Base-by-base conservation (phyloP, 106 monocot genomes). In the Hemerocallis citrina region DNA sequence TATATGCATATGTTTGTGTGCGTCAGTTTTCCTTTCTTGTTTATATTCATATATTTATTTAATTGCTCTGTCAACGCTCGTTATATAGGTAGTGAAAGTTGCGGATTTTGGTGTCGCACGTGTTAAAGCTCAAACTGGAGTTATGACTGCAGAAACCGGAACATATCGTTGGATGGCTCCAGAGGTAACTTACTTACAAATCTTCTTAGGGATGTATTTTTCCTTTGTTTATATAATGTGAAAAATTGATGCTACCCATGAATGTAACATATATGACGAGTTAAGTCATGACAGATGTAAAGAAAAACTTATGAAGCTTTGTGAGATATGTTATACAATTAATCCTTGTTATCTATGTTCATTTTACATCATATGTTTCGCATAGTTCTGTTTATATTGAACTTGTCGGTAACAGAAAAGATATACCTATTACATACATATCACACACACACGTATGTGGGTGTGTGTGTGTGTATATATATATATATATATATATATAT, bases 161-260 rank as follows among this genome's bases (percentile, higher is more conserved):
- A 94, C 94, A 35, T 94, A 94, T 43, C 94, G 94, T 54, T 94
- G 92, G 92, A 92, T 92, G 94, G 94, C 94, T 54, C 94, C 94
- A 39, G 89, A 89, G 94, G 94, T 94, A 59, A 23, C 55, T 55
- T 49, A 52, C 12, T 20, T 56, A 39, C 2, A 30, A 42, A 2
- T 27, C 15, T 41, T 3, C 3, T 8, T 1, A 36, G 7, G 0
- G 8, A 5, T 55, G 33, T 20, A 3, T 0, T 36, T 4, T 57
- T n/a, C 7, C 14, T 32, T 7, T 57, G 19, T 4, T 32, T 32
- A 1, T 31, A 13, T 28, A n/a, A 5, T n/a, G 14, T 21, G 31
- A 30, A 10, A 30, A 30, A 31, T 30, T 29, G 52, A 31, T 54
- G 25, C 6, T 54, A 16, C 30, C 16, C 3, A 30, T 54, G 52